Base-by-base conservation (phyloP, 1,284 basidiomycete genomes). In the Volvariella volvacea region DNA sequence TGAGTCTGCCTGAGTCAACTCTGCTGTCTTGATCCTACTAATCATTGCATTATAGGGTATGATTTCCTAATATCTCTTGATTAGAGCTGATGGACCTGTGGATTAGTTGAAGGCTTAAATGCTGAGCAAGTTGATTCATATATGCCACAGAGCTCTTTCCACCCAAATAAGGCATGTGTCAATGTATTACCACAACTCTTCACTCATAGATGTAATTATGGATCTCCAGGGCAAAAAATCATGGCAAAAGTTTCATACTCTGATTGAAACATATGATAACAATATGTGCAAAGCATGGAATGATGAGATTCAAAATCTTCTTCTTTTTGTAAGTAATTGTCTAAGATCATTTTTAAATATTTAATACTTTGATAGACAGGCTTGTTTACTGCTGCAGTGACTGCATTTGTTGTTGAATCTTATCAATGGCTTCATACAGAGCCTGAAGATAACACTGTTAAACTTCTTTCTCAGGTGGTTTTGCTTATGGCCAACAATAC, bases 221-320 rank as follows among this genome's bases (percentile, higher is more conserved):
- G n/a, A n/a, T n/a, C n/a, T n/a, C n/a, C n/a, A 28, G 25, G 12
- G 25, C 12, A 28, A 28, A 6, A 12, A 28, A 6, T 28, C 25
- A 4, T 42, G 40, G 40, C 9, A 15, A 8, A 15, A 25, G 15
- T 31, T 20, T 30, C 40, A 28, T 12, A 16, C 4, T 4, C 9
- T 42, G 40, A 22, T 30, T 28, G 40, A 31, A 16, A 25, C 12
- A 14, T 19, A 42, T 22, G 40, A 42, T 15, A 42, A 22, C 14
- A 31, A 42, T 9, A 42, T 42, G 40, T 42, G 40, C 19, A 28
- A 42, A 10, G 40, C 40, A 4, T 42, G 40, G 40, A 42, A 28
- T 7, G 40, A 42, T 12, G 40, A 42, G 30, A 16, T 42, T 19
- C 19, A 30, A 7, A 42, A 42, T 22, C 40, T 42, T n/a, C 25